Base-by-base conservation (phyloP, 345 rosid genomes). In the Moricandia arvensis region DNA sequence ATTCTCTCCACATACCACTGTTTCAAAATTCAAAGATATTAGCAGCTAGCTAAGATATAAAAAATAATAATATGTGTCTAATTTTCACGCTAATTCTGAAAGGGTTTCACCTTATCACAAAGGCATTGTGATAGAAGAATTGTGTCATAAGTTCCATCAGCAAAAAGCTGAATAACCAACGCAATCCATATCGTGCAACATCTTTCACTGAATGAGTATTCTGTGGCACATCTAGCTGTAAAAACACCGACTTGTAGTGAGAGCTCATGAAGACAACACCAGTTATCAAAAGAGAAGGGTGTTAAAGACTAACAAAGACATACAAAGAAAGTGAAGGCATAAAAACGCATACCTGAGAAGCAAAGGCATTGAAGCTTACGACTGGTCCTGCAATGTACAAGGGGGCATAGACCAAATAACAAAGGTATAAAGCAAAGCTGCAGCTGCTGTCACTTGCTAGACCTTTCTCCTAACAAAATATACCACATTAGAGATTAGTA, bases 351-450 rank as follows among this genome's bases (percentile, higher is more conserved):
- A 93, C 98, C 98, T 94, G 98, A 27, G 96, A 90, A 45, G 87
- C 90, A 82, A 90, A 91, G 72, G 97, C 90, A 78, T 94, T 94
- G 85, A 94, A 94, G 85, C 91, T 89, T 68, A 88, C 80, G 72
- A 91, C 87, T 75, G 97, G 98, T 15, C 98, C 98, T 18, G 96
- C 91, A 81, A 94, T 81, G 80, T 91, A 94, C 58, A 94, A 86
- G 1, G 98, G 97, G 38, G 96, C 93, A 84, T 89, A 91, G 37
- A 90, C 81, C 96, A 94, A 80, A 85, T 91, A 91, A 70, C 88
- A 83, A 18, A 94, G 88, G 86, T 94, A 94, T 58, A 82, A 70
- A 72, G 66, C 71, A 61, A 87, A 82, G 59, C 87, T 75, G 72
- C 80, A 89, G 59, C 71, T 73, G 57, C 71, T 73, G 31, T 74